Evolutionary conservation across 1,284 basidiomycete species (phyloP).

Genomic region (Lignosus rhinocerotis): DNA sequence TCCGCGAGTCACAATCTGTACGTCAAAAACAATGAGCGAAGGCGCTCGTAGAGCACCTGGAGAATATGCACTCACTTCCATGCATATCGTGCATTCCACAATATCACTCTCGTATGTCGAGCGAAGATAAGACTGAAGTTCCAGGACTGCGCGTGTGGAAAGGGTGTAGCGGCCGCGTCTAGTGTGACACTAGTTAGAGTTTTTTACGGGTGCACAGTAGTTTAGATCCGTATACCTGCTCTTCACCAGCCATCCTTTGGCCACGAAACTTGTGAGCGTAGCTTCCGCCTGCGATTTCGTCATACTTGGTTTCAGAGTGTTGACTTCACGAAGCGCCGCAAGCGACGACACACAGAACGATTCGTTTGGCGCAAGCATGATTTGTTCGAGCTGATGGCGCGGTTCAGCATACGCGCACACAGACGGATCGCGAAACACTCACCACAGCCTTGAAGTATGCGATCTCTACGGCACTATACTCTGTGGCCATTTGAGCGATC

Average conservation of each 20-base stretch:
- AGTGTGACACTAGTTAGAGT: neutral
- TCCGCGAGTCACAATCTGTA: constrained; percentile 67
- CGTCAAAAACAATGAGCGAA: neutral
- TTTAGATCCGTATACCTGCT: constrained; percentile 54
- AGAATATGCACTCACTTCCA: constrained; percentile 49
- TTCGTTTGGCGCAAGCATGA: constrained; percentile 77
- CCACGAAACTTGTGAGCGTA: constrained; percentile 77
- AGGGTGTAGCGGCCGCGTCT: constrained; percentile 72
- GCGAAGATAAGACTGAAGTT: constrained; percentile 75
- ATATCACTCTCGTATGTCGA: constrained; percentile 71
- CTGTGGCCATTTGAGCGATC: constrained; percentile 79
- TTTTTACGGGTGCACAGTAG: neutral
- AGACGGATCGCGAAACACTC: constrained; percentile 25
- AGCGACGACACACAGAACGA: constrained; percentile 76
- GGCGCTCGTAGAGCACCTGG: neutral
- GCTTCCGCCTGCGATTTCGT: constrained; percentile 75
- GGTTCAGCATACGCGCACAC: neutral
- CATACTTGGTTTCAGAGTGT: constrained; percentile 63
- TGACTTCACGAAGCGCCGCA: constrained; percentile 73
- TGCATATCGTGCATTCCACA: constrained; percentile 75
- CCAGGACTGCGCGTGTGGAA: constrained; percentile 71
- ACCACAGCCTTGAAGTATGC: constrained; percentile 82
- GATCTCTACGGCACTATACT: constrained; percentile 76
- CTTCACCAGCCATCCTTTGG: constrained; percentile 76
- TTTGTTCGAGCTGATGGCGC: constrained; percentile 72